phyloP scores from a whole-genome alignment of 2,329 filamentous ascomycete species.

The Aspergillus quadricinctus region DNA sequence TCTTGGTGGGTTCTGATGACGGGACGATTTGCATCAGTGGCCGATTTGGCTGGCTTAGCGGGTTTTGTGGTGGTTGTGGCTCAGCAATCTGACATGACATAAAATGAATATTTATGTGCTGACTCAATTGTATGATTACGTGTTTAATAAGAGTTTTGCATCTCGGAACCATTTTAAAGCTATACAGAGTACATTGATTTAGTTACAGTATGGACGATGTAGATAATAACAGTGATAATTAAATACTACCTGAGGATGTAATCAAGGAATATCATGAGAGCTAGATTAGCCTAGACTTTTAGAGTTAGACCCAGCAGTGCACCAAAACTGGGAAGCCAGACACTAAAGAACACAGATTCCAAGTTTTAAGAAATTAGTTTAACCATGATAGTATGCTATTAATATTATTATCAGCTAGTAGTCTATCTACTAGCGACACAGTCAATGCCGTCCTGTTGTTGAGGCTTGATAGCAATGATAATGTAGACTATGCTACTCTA shows the following conservation, averaged over 20 bases:
- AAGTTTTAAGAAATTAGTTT: neutral
- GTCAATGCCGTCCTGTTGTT: no score
- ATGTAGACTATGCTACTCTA: neutral
- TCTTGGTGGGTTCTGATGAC: neutral
- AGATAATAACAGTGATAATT: no score
- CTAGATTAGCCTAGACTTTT: neutral
- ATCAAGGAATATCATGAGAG: neutral
- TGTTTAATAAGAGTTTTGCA: neutral
- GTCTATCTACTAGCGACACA: no score
- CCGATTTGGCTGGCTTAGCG: neutral
- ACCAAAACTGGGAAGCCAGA: neutral
- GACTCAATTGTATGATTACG: neutral
- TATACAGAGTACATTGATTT: neutral
- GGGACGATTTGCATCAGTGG: neutral
- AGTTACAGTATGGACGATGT: neutral
- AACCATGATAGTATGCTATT: neutral
- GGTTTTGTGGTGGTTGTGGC: neutral
- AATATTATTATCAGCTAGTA: neutral
- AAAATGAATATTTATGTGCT: neutral
- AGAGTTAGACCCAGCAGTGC: neutral
- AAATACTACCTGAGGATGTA: no score
- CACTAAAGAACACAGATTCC: neutral
- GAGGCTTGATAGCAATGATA: neutral
- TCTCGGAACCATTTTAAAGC: neutral
- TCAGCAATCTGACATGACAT: neutral